These are phyloP conservation scores for Geranomyces variabilis DNA, from an alignment of 192 early-diverging fungal species.

Conservation along the genomic window DNA sequence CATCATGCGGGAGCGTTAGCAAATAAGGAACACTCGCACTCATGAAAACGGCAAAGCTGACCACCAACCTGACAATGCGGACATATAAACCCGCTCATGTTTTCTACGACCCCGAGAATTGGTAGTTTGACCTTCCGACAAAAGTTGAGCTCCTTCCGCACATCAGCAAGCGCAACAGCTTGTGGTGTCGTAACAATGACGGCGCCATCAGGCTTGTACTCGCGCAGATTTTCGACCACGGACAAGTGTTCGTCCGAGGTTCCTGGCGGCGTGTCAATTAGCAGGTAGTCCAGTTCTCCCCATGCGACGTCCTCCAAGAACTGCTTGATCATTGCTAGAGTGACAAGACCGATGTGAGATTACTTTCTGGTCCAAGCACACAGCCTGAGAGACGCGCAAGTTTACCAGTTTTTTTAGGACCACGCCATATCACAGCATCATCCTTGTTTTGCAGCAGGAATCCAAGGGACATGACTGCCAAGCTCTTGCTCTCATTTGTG, in stretches of 20 bases:
- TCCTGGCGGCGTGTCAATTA: constrained; percentile 97
- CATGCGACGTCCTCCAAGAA: constrained; percentile 96
- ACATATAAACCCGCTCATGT: constrained; percentile 98
- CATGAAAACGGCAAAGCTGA: background rate
- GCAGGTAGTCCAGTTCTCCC: constrained; percentile 86
- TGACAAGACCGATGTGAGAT: too few relatives aligned
- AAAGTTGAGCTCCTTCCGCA: constrained; percentile 98
- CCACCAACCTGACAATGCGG: constrained; percentile 73
- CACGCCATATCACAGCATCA: constrained; percentile 94
- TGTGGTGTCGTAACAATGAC: constrained; percentile 33
- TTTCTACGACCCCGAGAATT: constrained; percentile 92
- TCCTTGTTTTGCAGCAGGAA: constrained; percentile 88
- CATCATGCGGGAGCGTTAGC: background rate
- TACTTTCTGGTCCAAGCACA: too few relatives aligned
- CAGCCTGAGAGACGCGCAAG: too few relatives aligned
- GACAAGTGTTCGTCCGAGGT: constrained; percentile 98
- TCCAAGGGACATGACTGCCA: constrained; percentile 90
- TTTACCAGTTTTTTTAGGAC: constrained; percentile 82
- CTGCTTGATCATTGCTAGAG: constrained; percentile 83
- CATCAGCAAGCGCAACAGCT: constrained; percentile 68
- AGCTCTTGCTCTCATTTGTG: constrained; percentile 37
- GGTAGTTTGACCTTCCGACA: constrained; percentile 88
- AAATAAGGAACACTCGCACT: background rate
- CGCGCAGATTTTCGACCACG: constrained; percentile 75
- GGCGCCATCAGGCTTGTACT: constrained; percentile 65